Percentiles rank a stretch among this genome's conserved stretches.
Conservation (phyloP, 352 stramenopile species). For the Phytophthora tubulina region DNA sequence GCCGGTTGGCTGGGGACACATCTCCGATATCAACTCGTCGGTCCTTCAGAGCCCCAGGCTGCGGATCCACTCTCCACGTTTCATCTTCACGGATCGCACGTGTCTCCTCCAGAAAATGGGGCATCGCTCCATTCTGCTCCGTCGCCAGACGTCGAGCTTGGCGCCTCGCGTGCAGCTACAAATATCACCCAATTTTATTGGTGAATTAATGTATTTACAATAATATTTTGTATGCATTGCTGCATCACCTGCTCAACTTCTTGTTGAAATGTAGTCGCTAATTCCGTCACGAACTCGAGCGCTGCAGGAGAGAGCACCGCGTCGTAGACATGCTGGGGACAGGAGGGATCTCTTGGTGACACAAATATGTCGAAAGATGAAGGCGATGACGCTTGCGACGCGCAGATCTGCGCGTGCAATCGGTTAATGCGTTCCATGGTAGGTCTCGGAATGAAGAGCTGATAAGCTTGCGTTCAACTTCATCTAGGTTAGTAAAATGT, state of each 20-base stretch:
- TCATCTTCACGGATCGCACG: conserved; percentile 69
- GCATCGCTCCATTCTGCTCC: conserved; percentile 78
- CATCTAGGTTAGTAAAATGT: too few species aligned
- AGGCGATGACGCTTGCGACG: conserved; percentile 2
- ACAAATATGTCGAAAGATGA: conserved; percentile 38
- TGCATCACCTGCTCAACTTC: conserved; percentile 54
- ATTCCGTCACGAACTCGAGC: conserved; percentile 87
- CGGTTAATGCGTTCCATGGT: conserved; percentile 56
- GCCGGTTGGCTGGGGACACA: conserved; percentile 83
- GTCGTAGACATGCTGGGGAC: conserved; percentile 49
- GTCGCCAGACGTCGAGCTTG: conserved; percentile 54
- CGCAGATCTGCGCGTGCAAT: conserved; percentile 46
- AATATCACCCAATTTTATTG: neutral
- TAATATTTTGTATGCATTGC: neutral
- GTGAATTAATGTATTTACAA: neutral
- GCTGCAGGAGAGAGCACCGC: conserved; percentile 88
- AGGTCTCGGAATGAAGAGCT: conserved; percentile 16
- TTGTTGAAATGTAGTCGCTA: conserved; percentile 81
- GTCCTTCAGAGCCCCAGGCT: conserved; percentile 83
- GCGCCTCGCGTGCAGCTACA: conserved; percentile 70
- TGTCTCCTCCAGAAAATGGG: conserved; percentile 86
- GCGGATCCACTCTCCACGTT: conserved; percentile 65
- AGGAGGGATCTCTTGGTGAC: conserved; percentile 32
- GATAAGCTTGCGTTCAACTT: neutral
- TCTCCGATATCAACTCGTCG: conserved; percentile 96